Conservation (phyloP, 2,329 filamentous ascomycete genomes). For the Hypoxylon sp. region DNA sequence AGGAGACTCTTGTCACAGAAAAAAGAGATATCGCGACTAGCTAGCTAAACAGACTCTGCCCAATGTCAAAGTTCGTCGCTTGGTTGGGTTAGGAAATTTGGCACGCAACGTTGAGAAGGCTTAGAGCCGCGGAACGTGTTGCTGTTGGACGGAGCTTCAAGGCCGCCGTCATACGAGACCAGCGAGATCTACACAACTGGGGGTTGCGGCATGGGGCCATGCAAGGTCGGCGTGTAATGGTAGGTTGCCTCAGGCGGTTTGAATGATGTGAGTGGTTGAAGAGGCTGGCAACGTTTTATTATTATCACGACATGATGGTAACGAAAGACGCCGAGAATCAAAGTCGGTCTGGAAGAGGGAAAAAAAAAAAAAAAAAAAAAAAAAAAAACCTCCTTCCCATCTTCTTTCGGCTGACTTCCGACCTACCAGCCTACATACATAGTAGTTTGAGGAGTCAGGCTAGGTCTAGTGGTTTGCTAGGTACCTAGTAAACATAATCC, state of each 20-base stretch:
- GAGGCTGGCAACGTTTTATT: constrained; percentile 28
- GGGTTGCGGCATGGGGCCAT: constrained; percentile 31
- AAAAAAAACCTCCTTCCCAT: no score
- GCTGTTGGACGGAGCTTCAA: constrained; percentile 31
- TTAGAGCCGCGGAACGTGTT: constrained; percentile 21
- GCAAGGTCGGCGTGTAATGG: constrained; percentile 38
- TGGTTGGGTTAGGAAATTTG: constrained; percentile 15
- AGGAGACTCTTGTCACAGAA: constrained; percentile 13
- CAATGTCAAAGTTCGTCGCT: constrained; percentile 11
- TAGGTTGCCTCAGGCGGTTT: constrained; percentile 28
- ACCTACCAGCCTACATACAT: no score
- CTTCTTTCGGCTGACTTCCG: no score
- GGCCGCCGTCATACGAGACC: constrained; percentile 29
- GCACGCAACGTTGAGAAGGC: constrained; percentile 5
- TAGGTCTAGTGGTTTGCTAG: no score
- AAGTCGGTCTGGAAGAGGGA: constrained; percentile 2
- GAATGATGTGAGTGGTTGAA: constrained; percentile 25
- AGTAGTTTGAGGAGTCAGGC: no score
- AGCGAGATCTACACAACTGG: constrained; percentile 31
- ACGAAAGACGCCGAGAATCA: constrained; percentile 3
- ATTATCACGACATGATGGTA: constrained; percentile 19
- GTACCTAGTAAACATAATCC: no score
- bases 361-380: background rate
- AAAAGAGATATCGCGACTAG: constrained; percentile 21
- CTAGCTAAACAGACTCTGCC: constrained; percentile 20